Evolutionary conservation across 2,329 filamentous ascomycete genomes (phyloP).

Genomic region (Paracoccidioides brasiliensis): DNA sequence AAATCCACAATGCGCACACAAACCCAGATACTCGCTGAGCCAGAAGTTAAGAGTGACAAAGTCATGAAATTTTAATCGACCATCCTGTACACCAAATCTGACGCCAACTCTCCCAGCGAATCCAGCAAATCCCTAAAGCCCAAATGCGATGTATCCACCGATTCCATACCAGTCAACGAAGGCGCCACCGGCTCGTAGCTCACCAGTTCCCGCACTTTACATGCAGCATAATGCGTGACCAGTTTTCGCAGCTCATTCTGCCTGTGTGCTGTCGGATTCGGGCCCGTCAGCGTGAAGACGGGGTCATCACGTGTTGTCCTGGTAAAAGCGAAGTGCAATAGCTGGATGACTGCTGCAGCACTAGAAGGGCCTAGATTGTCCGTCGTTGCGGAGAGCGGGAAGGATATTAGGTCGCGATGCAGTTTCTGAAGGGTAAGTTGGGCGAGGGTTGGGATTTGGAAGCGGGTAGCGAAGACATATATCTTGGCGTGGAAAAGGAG

Average conservation of each 20-base stretch:
- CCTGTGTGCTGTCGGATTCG: slow-evolving; percentile 19
- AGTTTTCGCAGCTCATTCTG: slow-evolving; percentile 30
- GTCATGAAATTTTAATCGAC: slow-evolving; percentile 15
- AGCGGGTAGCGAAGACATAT: slow-evolving; percentile 32
- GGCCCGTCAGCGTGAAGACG: slow-evolving; percentile 21
- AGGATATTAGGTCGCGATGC: slow-evolving; percentile 23
- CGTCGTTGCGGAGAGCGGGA: slow-evolving; percentile 14
- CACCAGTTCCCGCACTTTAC: slow-evolving; percentile 27
- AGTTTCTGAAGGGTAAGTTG: slow-evolving; percentile 30
- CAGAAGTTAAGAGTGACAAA: not conserved
- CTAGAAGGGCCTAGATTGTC: slow-evolving; percentile 11
- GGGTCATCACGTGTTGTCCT: slow-evolving; percentile 29
- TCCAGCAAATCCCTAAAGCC: slow-evolving; percentile 27
- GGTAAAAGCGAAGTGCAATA: slow-evolving; percentile 28
- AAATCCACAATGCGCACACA: not conserved
- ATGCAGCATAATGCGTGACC: slow-evolving; percentile 29
- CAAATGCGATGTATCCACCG: slow-evolving; percentile 14
- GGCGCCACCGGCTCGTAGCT: slow-evolving; percentile 15
- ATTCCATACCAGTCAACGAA: slow-evolving; percentile 12
- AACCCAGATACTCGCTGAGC: not conserved
- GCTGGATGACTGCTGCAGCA: slow-evolving; percentile 24
- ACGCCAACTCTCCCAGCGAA: slow-evolving; percentile 27
- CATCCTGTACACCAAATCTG: slow-evolving; percentile 31
- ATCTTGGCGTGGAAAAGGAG: slow-evolving; percentile 33
- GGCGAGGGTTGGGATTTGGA: slow-evolving; percentile 28